A percentile compares a stretch with the other conserved stretches of the same genome.
These are phyloP conservation scores for Quillaja saponaria DNA, from an alignment of 306 rosid species.

Conservation along the genomic window DNA sequence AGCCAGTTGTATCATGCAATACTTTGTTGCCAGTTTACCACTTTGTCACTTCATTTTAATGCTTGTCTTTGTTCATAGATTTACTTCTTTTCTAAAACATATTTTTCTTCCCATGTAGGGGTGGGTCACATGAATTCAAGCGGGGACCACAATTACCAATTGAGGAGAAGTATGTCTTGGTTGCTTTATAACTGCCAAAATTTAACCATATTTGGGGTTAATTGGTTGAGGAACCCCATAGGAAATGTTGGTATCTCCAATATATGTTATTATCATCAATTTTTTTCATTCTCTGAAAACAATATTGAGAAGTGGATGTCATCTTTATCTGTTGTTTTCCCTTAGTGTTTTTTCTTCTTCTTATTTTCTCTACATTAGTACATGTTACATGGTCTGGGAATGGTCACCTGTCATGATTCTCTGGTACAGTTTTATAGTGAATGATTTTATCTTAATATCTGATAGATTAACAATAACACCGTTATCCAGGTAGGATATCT, in stretches of 20 bases:
- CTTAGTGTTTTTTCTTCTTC: constrained; percentile 11
- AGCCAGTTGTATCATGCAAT: constrained; percentile 9
- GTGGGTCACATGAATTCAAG: constrained; percentile 49
- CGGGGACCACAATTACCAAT: constrained; percentile 56
- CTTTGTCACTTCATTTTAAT: constrained; percentile 13
- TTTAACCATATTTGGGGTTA: constrained; percentile 24
- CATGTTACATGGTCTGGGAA: too few relatives aligned
- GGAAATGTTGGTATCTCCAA: constrained; percentile 19
- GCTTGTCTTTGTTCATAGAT: constrained; percentile 15
- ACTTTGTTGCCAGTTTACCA: constrained; percentile 12
- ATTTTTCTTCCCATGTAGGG: constrained; percentile 45
- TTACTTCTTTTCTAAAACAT: constrained; percentile 8
- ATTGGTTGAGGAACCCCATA: constrained; percentile 22
- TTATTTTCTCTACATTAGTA: background rate
- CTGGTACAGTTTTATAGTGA: too few relatives aligned
- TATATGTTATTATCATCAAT: too few relatives aligned
- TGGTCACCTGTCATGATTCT: too few relatives aligned
- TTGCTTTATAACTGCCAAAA: too few relatives aligned
- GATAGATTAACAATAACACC: too few relatives aligned
- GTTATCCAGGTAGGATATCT: too few relatives aligned
- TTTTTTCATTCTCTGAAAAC: too few relatives aligned
- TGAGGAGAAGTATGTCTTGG: constrained; percentile 62
- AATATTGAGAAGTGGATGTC: too few relatives aligned
- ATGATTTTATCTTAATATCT: too few relatives aligned
- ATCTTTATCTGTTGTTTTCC: background rate